Conservation (phyloP, 2,329 filamentous ascomycete genomes). For the Botrytis squamosa region DNA sequence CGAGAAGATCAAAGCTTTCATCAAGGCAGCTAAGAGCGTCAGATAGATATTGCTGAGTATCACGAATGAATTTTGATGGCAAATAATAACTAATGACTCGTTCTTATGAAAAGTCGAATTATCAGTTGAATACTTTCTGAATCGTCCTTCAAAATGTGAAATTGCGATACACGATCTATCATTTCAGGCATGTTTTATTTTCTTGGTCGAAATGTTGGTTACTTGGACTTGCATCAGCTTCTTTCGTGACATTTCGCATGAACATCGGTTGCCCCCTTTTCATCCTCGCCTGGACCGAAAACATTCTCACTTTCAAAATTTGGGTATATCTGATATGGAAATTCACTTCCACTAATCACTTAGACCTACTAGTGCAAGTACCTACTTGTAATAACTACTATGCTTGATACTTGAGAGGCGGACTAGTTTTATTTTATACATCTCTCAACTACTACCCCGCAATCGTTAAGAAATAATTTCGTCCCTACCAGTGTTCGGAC, state of each 20-base stretch:
- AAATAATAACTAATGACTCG: constrained; percentile 1
- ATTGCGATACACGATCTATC: neutral
- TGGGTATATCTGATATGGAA: neutral
- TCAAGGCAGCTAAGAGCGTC: constrained; percentile 65
- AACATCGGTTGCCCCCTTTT: neutral
- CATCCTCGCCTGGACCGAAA: neutral
- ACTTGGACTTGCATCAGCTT: neutral
- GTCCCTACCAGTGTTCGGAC: neutral
- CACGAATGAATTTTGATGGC: neutral
- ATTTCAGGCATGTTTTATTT: neutral
- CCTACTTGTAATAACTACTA: neutral
- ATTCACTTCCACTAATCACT: neutral
- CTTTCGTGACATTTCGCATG: neutral
- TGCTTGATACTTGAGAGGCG: too few relatives aligned
- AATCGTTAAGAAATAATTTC: neutral
- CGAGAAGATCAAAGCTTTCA: constrained; percentile 77
- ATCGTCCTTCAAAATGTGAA: neutral
- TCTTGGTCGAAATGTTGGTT: neutral
- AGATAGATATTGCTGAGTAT: constrained; percentile 25
- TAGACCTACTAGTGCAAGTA: neutral
- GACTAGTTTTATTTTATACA: neutral
- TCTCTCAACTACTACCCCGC: neutral
- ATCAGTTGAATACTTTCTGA: neutral
- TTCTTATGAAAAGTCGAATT: neutral
- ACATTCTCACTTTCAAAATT: neutral